Conservation (phyloP, 331 rosid genomes). For the Telfairia occidentalis region DNA sequence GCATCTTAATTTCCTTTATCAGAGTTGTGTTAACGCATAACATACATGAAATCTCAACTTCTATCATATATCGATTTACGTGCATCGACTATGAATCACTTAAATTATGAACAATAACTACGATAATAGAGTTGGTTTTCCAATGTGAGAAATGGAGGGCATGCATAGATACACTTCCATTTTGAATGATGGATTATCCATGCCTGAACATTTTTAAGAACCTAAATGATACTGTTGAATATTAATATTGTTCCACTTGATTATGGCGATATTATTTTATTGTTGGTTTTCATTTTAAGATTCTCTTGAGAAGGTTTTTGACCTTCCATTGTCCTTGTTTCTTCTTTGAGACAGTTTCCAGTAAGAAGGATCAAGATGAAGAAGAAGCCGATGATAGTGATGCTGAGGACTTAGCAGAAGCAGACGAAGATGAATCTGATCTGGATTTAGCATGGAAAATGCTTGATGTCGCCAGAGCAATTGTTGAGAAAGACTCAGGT, state of each 20-base stretch:
- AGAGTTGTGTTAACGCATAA: neutral
- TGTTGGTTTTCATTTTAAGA: neutral
- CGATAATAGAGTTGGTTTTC: neutral
- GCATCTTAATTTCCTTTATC: neutral
- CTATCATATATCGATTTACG: neutral
- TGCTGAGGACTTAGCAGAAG: slow-evolving; percentile 63
- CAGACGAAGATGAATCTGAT: slow-evolving; percentile 87
- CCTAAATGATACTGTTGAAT: neutral
- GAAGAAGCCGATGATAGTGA: slow-evolving; percentile 56
- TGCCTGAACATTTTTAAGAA: neutral
- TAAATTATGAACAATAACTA: neutral
- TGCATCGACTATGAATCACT: neutral
- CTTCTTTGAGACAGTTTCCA: slow-evolving; percentile 31
- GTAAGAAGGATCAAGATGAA: slow-evolving; percentile 45
- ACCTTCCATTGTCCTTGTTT: neutral
- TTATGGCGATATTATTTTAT: neutral
- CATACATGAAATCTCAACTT: neutral
- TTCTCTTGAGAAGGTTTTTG: neutral
- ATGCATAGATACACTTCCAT: neutral
- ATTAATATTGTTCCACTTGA: neutral
- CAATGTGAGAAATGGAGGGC: neutral
- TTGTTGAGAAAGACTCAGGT: slow-evolving; percentile 60
- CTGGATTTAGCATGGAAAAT: slow-evolving; percentile 97
- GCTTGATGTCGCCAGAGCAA: slow-evolving; percentile 96
- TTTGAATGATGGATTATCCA: neutral